Conservation (phyloP, 2,329 filamentous ascomycete species). For the Aspergillus sp. region DNA sequence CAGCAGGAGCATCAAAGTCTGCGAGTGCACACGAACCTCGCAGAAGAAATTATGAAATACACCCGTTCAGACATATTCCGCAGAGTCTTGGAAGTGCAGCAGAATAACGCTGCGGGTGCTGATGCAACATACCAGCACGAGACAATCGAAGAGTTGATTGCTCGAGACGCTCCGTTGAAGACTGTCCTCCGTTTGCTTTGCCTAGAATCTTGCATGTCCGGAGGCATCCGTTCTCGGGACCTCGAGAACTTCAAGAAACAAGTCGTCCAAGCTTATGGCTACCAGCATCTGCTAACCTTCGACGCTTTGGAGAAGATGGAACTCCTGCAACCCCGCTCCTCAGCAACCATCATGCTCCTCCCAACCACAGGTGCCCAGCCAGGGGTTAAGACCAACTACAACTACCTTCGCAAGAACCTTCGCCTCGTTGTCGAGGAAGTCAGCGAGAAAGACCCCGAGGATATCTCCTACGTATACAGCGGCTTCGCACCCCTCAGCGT, state of each 20-base stretch:
- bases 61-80: slow-evolving; percentile 86
- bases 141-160: slow-evolving; percentile 87
- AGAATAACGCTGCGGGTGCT: slow-evolving; percentile 83
- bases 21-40: slow-evolving; percentile 84
- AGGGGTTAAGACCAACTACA: slow-evolving; percentile 80
- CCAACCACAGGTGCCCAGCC: slow-evolving; percentile 62
- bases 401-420: slow-evolving; percentile 74
- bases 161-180: slow-evolving; percentile 70
- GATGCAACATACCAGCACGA: slow-evolving; percentile 87
- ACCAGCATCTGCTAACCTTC: slow-evolving; percentile 87
- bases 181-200: slow-evolving; percentile 79
- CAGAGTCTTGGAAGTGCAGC: slow-evolving; percentile 82
- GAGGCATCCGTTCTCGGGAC: slow-evolving; percentile 80
- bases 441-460: slow-evolving; percentile 86
- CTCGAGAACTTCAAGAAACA: slow-evolving; percentile 82
- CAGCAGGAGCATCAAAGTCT: slow-evolving; percentile 88
- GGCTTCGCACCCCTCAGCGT: slow-evolving; percentile 92
- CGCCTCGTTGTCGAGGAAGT: slow-evolving; percentile 92
- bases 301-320: slow-evolving; percentile 82
- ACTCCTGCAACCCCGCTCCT: slow-evolving; percentile 68
- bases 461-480: slow-evolving; percentile 96
- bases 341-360: slow-evolving; percentile 71
- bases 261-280: slow-evolving; percentile 85
- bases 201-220: slow-evolving; percentile 82
- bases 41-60: slow-evolving; percentile 90